These are phyloP conservation scores for Primulina tabacum DNA, from an alignment of 257 asterid species.

Conservation along the genomic window DNA sequence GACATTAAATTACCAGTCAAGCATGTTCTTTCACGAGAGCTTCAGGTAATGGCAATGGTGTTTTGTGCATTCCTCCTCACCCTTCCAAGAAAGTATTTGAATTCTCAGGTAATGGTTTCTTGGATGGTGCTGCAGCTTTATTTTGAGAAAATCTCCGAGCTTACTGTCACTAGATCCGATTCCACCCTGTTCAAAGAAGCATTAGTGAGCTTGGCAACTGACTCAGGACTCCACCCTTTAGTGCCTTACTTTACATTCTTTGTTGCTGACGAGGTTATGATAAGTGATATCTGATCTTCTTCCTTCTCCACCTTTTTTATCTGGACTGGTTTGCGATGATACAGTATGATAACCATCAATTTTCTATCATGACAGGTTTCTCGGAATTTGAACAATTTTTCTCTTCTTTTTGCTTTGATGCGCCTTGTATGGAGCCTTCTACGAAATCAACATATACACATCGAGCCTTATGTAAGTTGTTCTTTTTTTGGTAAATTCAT, in stretches of 20 bases:
- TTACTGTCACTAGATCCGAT: slow-evolving; percentile 66
- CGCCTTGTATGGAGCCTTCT: slow-evolving; percentile 96
- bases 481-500: slow-evolving; percentile 6
- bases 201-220: slow-evolving; percentile 87
- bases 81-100: slow-evolving; percentile 16
- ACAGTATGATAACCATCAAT: slow-evolving; percentile 13
- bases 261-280: slow-evolving; percentile 83
- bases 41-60: slow-evolving; percentile 59
- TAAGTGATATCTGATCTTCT: not conserved
- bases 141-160: slow-evolving; percentile 93
- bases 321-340: slow-evolving; percentile 17
- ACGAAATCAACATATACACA: slow-evolving; percentile 82
- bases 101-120: slow-evolving; percentile 11
- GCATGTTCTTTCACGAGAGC: slow-evolving; percentile 94
- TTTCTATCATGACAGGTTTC: slow-evolving; percentile 62
- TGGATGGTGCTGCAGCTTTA: slow-evolving; percentile 67
- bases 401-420: slow-evolving; percentile 88
- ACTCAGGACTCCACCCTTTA: slow-evolving; percentile 94
- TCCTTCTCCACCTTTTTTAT: not conserved
- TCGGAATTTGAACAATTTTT: slow-evolving; percentile 65
- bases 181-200: slow-evolving; percentile 78
- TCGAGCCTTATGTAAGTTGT: slow-evolving; percentile 91
- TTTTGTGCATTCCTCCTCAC: slow-evolving; percentile 25
- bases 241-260: slow-evolving; percentile 95
- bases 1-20: slow-evolving; percentile 90